A percentile compares a stretch with the other conserved stretches of the same genome.
Conservation (phyloP, 305 asterid genomes). For the Fraxinus sp. region DNA sequence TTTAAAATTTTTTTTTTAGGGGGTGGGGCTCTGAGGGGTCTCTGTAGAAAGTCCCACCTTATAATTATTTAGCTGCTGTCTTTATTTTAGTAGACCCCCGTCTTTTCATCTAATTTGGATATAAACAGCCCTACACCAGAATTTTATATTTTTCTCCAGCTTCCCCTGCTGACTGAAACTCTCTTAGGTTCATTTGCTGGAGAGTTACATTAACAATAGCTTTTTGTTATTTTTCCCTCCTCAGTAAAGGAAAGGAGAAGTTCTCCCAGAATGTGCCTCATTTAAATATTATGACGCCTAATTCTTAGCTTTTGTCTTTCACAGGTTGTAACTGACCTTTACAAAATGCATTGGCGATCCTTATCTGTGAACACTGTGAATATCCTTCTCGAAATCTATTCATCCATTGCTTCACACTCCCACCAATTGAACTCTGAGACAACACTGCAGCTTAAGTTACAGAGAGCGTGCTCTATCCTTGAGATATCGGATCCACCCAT, state of each 20-base stretch:
- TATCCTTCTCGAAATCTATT: slow-evolving; percentile 47
- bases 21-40: background rate
- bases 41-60: background rate
- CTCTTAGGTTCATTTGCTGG: background rate
- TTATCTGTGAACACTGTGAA: slow-evolving; percentile 43
- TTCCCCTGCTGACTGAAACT: background rate
- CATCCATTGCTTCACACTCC: slow-evolving; percentile 67
- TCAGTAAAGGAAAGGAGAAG: background rate
- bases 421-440: slow-evolving; percentile 65
- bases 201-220: background rate
- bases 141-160: background rate
- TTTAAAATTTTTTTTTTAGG: background rate
- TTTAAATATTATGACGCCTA: background rate
- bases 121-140: background rate
- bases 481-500: slow-evolving; percentile 87
- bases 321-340: slow-evolving; percentile 82
- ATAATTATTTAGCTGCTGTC: background rate
- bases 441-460: slow-evolving; percentile 54
- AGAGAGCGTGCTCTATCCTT: slow-evolving; percentile 62
- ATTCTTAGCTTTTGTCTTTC: slow-evolving; percentile 25
- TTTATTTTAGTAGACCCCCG: background rate
- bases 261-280: background rate
- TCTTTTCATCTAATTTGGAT: background rate
- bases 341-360: slow-evolving; percentile 62
- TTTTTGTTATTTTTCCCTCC: background rate